Conservation (phyloP, 148 eudicot genomes). For the Limonium bicolor region DNA sequence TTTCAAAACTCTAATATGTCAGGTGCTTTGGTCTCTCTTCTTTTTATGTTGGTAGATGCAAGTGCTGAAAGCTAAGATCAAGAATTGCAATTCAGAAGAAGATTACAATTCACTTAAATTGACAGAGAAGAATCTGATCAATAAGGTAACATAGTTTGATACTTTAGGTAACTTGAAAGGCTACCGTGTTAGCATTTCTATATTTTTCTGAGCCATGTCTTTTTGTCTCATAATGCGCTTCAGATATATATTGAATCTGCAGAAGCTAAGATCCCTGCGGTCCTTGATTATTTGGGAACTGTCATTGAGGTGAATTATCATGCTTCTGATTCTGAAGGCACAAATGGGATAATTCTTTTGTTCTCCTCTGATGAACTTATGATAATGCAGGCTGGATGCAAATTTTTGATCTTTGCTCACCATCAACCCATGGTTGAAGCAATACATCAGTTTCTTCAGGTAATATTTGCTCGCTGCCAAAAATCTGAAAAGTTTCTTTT, state of each 20-base stretch:
- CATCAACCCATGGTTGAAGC: slow-evolving; percentile 85
- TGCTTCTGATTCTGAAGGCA: slow-evolving; percentile 5
- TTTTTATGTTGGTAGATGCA: slow-evolving; percentile 33
- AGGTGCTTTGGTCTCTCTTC: too few relatives aligned
- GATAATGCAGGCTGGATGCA: slow-evolving; percentile 86
- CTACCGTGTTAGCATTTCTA: too few relatives aligned
- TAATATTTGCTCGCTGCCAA: too few relatives aligned
- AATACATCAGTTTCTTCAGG: slow-evolving; percentile 65
- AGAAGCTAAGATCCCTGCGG: slow-evolving; percentile 91
- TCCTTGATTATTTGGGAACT: slow-evolving; percentile 78
- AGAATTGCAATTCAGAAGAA: slow-evolving; percentile 54
- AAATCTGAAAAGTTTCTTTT: neutral
- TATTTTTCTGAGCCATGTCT: neutral
- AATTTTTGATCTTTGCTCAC: slow-evolving; percentile 92
- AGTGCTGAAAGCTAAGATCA: slow-evolving; percentile 49
- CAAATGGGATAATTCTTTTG: neutral
- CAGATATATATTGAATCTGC: slow-evolving; percentile 96
- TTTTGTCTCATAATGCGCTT: slow-evolving; percentile 4
- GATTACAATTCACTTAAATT: slow-evolving; percentile 69
- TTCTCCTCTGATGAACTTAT: neutral
- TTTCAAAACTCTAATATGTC: too few relatives aligned
- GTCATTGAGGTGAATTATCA: slow-evolving; percentile 63
- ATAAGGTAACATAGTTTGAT: slow-evolving; percentile 57
- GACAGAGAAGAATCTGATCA: slow-evolving; percentile 66
- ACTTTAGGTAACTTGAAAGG: too few relatives aligned